Evolutionary conservation across 805 yeast species (phyloP).

Genomic region (Lachancea meyersii): DNA sequence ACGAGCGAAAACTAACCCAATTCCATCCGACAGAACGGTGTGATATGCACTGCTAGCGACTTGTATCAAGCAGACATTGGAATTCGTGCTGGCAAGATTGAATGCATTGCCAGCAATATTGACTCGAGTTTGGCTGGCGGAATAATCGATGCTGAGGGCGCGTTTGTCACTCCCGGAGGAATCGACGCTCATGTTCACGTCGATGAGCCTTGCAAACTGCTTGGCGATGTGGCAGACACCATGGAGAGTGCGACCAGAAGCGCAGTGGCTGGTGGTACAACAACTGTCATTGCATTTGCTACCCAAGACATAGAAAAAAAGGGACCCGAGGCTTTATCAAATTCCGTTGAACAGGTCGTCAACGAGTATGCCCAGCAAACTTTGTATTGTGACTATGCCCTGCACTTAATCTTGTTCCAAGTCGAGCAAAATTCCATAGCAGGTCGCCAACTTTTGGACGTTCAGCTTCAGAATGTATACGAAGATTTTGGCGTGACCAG

Average conservation of each 20-base stretch:
- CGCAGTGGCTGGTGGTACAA: constrained; percentile 47
- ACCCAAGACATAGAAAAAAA: constrained; percentile 34
- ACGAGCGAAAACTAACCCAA: no score
- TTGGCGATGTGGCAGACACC: constrained; percentile 36
- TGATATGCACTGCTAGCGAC: constrained; percentile 19
- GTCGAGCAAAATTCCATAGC: constrained; percentile 15
- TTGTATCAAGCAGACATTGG: constrained; percentile 36
- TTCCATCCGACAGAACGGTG: constrained; percentile 18
- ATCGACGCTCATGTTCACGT: constrained; percentile 47
- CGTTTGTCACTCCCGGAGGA: constrained; percentile 45
- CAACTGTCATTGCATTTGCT: constrained; percentile 44
- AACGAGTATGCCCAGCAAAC: constrained; percentile 13
- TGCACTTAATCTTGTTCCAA: constrained; percentile 41
- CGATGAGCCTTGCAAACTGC: constrained; percentile 37
- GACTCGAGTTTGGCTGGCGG: constrained; percentile 23
- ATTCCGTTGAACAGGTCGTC: constrained; percentile 29
- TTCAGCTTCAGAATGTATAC: constrained; percentile 33
- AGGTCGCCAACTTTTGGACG: constrained; percentile 18
- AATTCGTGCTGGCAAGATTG: constrained; percentile 36
- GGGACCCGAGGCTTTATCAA: constrained; percentile 32
- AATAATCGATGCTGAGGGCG: constrained; percentile 43
- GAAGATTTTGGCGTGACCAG: constrained; percentile 35
- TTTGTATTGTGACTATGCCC: constrained; percentile 42
- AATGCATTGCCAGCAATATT: constrained; percentile 30
- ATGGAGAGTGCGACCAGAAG: constrained; percentile 41